A percentile compares a stretch with the other conserved stretches of the same genome.
phyloP scores from a whole-genome alignment of 768 basidiomycete genomes.

The Sporobolomyces roseus region DNA sequence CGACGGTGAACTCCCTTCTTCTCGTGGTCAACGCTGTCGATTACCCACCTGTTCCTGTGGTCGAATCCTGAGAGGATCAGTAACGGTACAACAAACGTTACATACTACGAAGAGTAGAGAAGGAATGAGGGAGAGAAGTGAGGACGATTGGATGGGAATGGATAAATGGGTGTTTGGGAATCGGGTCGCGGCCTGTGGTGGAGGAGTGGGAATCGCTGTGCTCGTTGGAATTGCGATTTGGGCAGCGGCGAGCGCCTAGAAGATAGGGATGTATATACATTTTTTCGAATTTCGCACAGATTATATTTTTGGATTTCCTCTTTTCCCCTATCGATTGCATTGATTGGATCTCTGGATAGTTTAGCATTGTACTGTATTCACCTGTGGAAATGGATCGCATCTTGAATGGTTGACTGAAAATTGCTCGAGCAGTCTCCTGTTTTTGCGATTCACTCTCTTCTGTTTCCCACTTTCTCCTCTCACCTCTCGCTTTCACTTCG shows the following conservation, averaged over 20 bases:
- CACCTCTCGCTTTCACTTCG: too few relatives aligned
- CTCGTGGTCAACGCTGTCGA: slow-evolving; percentile 28
- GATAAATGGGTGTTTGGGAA: slow-evolving; percentile 36
- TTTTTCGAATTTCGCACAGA: not conserved
- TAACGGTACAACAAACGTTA: not conserved
- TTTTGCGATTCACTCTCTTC: too few relatives aligned
- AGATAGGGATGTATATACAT: not conserved
- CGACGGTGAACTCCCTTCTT: slow-evolving; percentile 27
- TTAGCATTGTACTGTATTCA: too few relatives aligned
- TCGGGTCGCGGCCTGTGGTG: slow-evolving; percentile 24
- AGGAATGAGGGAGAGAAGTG: not conserved
- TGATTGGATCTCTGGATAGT: too few relatives aligned
- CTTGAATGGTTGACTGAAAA: too few relatives aligned
- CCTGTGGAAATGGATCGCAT: too few relatives aligned
- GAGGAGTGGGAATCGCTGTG: slow-evolving; percentile 12
- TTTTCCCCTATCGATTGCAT: too few relatives aligned
- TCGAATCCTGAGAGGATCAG: slow-evolving; percentile 25
- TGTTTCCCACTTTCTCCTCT: too few relatives aligned
- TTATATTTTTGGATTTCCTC: not conserved
- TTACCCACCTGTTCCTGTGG: slow-evolving; percentile 25
- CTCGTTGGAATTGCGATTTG: slow-evolving; percentile 26
- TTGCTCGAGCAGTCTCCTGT: too few relatives aligned
- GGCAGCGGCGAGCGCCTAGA: slow-evolving; percentile 27
- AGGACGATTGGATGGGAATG: slow-evolving; percentile 26
- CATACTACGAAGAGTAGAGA: not conserved